Conservation (phyloP, 140 eudicot genomes). For the Cichorium intybus region DNA sequence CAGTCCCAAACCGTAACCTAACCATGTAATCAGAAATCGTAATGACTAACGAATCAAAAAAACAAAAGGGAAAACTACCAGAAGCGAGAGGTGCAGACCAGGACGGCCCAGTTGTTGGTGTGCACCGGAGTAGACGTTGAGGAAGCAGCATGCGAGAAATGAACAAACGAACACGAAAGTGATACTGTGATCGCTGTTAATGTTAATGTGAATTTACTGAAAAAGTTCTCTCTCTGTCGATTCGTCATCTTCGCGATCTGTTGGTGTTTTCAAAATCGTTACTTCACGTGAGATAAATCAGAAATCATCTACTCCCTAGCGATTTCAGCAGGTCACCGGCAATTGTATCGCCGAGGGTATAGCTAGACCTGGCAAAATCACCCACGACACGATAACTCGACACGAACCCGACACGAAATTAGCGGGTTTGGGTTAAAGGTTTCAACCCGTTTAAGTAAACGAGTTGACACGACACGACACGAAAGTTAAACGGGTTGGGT, state of each 20-base stretch:
- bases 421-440: too few relatives aligned
- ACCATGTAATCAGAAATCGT: background rate
- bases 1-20: background rate
- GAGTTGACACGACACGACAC: too few relatives aligned
- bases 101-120: conserved; percentile 96
- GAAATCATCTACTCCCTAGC: background rate
- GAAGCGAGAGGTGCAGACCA: conserved; percentile 96
- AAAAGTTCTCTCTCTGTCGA: conserved; percentile 17
- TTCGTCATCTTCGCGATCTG: conserved; percentile 26
- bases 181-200: conserved; percentile 5
- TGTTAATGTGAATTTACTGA: conserved; percentile 17
- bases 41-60: background rate
- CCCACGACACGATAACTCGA: too few relatives aligned
- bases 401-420: too few relatives aligned
- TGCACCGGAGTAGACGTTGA: conserved; percentile 61
- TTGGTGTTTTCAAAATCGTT: background rate
- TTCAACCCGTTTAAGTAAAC: too few relatives aligned
- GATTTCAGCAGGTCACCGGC: background rate
- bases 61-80: conserved; percentile 39
- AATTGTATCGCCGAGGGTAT: too few relatives aligned
- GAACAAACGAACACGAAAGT: conserved; percentile 23
- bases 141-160: conserved; percentile 24
- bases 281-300: conserved; percentile 3
- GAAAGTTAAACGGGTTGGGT: too few relatives aligned
- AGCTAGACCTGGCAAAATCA: too few relatives aligned